Percentiles rank a stretch among this genome's conserved stretches.
Evolutionary conservation across 371 early-diverging fungal genomes (phyloP).

Genomic region (Mortierella sp.): DNA sequence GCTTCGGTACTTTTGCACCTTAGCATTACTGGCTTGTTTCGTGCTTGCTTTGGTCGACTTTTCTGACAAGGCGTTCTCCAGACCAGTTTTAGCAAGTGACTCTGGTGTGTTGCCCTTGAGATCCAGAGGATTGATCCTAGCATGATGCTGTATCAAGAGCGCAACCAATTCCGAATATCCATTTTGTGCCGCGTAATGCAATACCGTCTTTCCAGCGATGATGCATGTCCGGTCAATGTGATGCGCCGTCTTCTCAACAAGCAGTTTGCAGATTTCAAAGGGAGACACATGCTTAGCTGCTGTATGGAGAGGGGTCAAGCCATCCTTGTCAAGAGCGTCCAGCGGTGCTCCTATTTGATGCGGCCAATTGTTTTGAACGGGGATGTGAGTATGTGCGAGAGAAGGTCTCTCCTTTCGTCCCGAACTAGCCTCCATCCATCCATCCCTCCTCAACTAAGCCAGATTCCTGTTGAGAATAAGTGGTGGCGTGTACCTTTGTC

Average conservation of each 20-base stretch:
- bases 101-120: slow-evolving; percentile 52
- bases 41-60: slow-evolving; percentile 31
- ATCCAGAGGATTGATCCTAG: slow-evolving; percentile 45
- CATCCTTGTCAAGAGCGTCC: slow-evolving; percentile 49
- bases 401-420: too few relatives aligned
- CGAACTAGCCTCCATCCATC: too few relatives aligned
- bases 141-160: slow-evolving; percentile 45
- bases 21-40: slow-evolving; percentile 34
- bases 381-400: not conserved
- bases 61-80: slow-evolving; percentile 37
- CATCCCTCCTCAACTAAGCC: too few relatives aligned
- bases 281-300: slow-evolving; percentile 46
- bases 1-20: slow-evolving; percentile 30
- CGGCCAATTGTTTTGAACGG: not conserved
- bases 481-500: slow-evolving; percentile 30
- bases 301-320: slow-evolving; percentile 50
- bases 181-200: slow-evolving; percentile 52
- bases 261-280: slow-evolving; percentile 46
- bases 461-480: too few relatives aligned
- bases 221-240: slow-evolving; percentile 52
- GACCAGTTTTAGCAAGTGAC: slow-evolving; percentile 43
- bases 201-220: slow-evolving; percentile 31
- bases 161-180: slow-evolving; percentile 48
- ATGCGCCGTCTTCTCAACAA: slow-evolving; percentile 39
- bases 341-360: slow-evolving; percentile 30